These are phyloP conservation scores for Eucalyptus dawsonii DNA, from an alignment of 345 rosid species.

Conservation along the genomic window DNA sequence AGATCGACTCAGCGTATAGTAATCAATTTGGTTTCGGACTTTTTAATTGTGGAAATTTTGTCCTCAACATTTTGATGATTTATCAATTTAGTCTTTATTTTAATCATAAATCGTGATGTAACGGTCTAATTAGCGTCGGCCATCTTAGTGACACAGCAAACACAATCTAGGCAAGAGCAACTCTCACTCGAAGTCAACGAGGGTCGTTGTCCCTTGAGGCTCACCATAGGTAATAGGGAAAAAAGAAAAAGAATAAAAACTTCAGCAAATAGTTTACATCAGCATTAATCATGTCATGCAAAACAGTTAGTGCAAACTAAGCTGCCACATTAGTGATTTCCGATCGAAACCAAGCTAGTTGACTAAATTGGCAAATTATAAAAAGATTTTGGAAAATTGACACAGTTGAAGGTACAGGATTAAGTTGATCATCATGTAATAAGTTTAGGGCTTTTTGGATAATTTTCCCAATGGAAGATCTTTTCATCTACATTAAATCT, in stretches of 20 bases:
- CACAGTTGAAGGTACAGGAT: too few relatives aligned
- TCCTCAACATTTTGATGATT: not conserved
- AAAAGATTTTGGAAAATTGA: too few relatives aligned
- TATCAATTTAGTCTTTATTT: not conserved
- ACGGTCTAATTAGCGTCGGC: too few relatives aligned
- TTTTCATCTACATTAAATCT: not conserved
- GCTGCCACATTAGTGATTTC: too few relatives aligned
- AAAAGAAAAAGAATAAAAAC: too few relatives aligned
- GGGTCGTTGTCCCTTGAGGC: not conserved
- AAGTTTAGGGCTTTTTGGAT: not conserved
- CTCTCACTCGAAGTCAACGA: not conserved
- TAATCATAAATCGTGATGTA: not conserved
- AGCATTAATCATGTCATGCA: too few relatives aligned
- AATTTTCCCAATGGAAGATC: not conserved
- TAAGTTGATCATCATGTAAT: too few relatives aligned
- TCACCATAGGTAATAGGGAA: too few relatives aligned
- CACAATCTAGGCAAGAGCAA: not conserved
- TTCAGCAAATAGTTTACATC: too few relatives aligned
- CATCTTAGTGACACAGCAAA: rapidly evolving
- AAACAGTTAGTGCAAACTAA: too few relatives aligned
- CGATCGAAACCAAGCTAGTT: too few relatives aligned
- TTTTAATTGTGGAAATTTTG: not conserved
- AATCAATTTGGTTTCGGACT: rapidly evolving
- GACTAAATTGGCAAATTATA: too few relatives aligned
- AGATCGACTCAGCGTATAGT: not conserved